Evolutionary conservation across 306 rosid genomes (phyloP).

Genomic region (Delonix regia): DNA sequence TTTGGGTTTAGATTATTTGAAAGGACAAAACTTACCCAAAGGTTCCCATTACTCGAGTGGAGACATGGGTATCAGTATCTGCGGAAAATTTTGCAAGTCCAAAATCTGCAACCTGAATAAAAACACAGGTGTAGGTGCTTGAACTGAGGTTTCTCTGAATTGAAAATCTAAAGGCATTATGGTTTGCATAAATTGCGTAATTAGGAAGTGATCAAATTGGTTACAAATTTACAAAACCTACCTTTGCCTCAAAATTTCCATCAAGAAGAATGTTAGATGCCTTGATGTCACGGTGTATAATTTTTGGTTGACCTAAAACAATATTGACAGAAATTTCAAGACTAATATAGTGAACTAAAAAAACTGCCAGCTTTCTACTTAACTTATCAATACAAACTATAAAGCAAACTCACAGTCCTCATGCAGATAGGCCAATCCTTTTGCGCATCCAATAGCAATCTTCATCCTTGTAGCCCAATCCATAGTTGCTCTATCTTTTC

Average conservation of each 20-base stretch:
- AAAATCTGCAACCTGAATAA: constrained; percentile 66
- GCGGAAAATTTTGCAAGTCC: constrained; percentile 63
- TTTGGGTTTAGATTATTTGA: too few relatives aligned
- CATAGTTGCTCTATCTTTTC: constrained; percentile 32
- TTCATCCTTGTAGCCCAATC: constrained; percentile 48
- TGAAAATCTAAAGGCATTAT: background rate
- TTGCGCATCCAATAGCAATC: constrained; percentile 48
- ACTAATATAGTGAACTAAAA: background rate
- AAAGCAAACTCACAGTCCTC: constrained; percentile 47
- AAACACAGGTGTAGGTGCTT: background rate
- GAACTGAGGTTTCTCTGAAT: constrained; percentile 7
- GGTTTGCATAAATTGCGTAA: constrained; percentile 3
- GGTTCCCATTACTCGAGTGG: constrained; percentile 76
- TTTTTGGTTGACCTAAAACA: constrained; percentile 57
- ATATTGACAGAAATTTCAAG: constrained; percentile 10
- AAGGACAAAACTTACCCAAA: constrained; percentile 54
- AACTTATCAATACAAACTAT: background rate
- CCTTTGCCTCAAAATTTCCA: constrained; percentile 62
- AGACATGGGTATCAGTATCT: constrained; percentile 67
- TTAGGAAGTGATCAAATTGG: background rate
- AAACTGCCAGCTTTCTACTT: background rate
- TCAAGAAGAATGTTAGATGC: constrained; percentile 72
- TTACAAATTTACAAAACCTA: constrained; percentile 17
- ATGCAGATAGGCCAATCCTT: constrained; percentile 48
- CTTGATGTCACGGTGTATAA: constrained; percentile 76